Conservation (phyloP, 768 basidiomycete genomes). For the Kwoniella newhampshirensis region DNA sequence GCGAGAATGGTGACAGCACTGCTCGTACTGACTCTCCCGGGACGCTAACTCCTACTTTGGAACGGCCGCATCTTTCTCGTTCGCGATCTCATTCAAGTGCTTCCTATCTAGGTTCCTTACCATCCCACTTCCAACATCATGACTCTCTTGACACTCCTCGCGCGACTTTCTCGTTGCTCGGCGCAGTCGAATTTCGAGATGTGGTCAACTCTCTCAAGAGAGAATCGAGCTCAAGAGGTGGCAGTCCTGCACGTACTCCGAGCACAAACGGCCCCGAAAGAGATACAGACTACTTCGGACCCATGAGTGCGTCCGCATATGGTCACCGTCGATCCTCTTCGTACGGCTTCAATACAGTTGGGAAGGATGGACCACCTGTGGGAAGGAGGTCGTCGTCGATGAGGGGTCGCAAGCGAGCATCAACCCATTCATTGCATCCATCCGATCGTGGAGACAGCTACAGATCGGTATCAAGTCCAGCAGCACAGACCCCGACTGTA, state of each 20-base stretch:
- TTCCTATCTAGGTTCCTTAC: constrained; percentile 3
- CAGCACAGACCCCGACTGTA: background rate
- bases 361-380: background rate
- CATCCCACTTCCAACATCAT: constrained; percentile 9
- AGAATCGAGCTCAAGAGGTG: constrained; percentile 58
- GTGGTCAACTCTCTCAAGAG: constrained; percentile 76
- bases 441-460: background rate
- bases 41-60: constrained; percentile 5
- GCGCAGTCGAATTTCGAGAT: constrained; percentile 92
- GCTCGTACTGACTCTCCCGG: background rate
- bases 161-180: constrained; percentile 68
- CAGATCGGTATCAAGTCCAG: constrained; percentile 8
- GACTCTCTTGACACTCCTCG: constrained; percentile 40
- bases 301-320: constrained; percentile 4
- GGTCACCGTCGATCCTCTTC: constrained; percentile 17
- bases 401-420: constrained; percentile 8
- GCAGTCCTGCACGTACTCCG: constrained; percentile 21
- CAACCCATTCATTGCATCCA: constrained; percentile 7
- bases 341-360: constrained; percentile 12
- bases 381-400: background rate
- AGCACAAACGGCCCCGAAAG: background rate
- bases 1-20: background rate
- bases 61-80: constrained; percentile 10
- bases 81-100: constrained; percentile 15
- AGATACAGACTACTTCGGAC: constrained; percentile 45